Evolutionary conservation across 345 rosid species (phyloP), one percentile per base, ranked within the genome.

Genomic region (Anastatica hierochuntica): DNA sequence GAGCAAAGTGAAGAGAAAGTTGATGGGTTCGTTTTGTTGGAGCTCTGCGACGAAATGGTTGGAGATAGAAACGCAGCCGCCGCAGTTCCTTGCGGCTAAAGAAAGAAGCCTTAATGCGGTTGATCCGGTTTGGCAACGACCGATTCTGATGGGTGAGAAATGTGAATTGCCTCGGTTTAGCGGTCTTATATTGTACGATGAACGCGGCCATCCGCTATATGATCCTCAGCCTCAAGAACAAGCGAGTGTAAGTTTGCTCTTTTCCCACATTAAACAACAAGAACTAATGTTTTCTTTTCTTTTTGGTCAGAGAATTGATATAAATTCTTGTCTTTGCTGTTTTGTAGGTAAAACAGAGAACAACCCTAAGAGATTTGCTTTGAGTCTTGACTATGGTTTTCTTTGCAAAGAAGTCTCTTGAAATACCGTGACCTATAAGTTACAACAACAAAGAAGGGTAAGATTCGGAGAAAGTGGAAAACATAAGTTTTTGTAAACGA

Each of bases 101-200:
- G 74, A 59, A 56, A 49, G 72, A 20, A 84, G 84, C 57, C 81
- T 68, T 46, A 72, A 77, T 63, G 76, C 84, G 5, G 78, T 43
- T 29, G 79, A 84, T 1, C 83, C 90, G 0, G 82, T 84, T 56
- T 83, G 95, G 94, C 81, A 84, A 49, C 70, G 90, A 48, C 95
- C 94, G 6, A 84, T 82, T 30, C 69, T 84, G n/a, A 82, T 82
- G 94, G 95, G 94, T 55, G 95, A 73, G 73, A 90, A 82, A 70
- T 84, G 88, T 49, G 77, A 86, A 71, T 74, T 83, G 4, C 95
- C 94, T 0, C 76, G 78, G 60, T 78, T 79, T 51, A 83, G 95
- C 42, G 95, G 95, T 5, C 67, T 86, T 13, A 81, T 86, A 70
- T 72, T 89, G 50, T 90, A 86, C 41, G 90, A 90, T 47, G 80